phyloP scores from a whole-genome alignment of 768 basidiomycete species.

The Chalciporus piperatus region DNA sequence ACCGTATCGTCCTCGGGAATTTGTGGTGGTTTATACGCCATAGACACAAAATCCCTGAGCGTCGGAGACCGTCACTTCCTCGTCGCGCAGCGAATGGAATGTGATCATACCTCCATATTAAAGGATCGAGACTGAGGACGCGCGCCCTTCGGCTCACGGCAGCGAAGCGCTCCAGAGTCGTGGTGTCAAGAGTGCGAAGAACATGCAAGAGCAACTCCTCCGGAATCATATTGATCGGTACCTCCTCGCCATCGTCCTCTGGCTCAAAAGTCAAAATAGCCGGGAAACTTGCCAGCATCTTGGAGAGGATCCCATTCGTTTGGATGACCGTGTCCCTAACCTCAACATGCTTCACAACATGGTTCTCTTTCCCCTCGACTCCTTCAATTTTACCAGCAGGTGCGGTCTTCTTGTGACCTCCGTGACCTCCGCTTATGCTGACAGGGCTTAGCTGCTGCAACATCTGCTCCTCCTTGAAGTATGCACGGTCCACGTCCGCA shows the following conservation, averaged over 20 bases:
- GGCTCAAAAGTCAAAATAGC: conserved; percentile 56
- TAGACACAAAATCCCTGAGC: conserved; percentile 57
- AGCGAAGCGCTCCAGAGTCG: conserved; percentile 76
- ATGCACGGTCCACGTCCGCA: conserved; percentile 70
- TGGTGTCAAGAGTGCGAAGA: conserved; percentile 62
- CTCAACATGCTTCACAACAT: conserved; percentile 65
- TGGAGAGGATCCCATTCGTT: conserved; percentile 43
- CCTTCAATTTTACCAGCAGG: conserved; percentile 67
- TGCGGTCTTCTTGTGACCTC: conserved; percentile 62
- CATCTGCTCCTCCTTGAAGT: conserved; percentile 53
- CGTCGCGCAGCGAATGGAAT: background rate
- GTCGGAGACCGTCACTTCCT: conserved; percentile 6
- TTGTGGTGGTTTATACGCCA: conserved; percentile 75
- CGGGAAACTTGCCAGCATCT: conserved; percentile 49
- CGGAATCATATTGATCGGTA: conserved; percentile 60
- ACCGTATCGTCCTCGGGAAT: conserved; percentile 53
- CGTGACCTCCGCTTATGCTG: conserved; percentile 31
- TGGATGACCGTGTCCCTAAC: conserved; percentile 2
- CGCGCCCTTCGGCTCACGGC: conserved; percentile 71
- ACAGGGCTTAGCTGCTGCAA: conserved; percentile 12
- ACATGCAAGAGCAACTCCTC: conserved; percentile 73
- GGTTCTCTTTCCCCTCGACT: conserved; percentile 67
- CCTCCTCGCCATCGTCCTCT: conserved; percentile 59
- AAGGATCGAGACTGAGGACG: conserved; percentile 62
- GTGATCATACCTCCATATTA: conserved; percentile 68